These are phyloP conservation scores for Agaricus bisporus DNA, from an alignment of 768 basidiomycete species.

Conservation along the genomic window DNA sequence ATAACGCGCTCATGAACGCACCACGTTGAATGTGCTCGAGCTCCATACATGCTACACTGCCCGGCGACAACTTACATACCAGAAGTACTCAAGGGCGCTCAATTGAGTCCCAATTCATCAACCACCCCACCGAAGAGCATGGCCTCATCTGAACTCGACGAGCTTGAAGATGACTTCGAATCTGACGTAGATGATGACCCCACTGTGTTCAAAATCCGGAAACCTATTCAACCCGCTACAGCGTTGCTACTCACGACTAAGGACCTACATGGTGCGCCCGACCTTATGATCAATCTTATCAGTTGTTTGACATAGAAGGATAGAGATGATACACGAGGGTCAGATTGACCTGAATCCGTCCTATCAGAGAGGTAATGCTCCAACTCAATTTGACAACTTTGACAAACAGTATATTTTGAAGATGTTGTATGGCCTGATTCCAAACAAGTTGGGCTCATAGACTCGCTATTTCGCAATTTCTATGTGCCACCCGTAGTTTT, in stretches of 20 bases:
- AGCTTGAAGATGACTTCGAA: conserved; percentile 41
- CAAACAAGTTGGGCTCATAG: conserved; percentile 69
- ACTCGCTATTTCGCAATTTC: conserved; percentile 73
- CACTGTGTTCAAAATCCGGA: conserved; percentile 36
- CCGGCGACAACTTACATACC: not conserved
- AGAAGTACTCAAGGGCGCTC: not conserved
- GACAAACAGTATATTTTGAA: conserved; percentile 19
- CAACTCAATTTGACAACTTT: not conserved
- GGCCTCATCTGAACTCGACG: conserved; percentile 33
- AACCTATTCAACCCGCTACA: conserved; percentile 33
- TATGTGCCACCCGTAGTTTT: conserved; percentile 80
- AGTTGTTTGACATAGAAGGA: not conserved
- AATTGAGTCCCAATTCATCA: not conserved
- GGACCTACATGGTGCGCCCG: conserved; percentile 39
- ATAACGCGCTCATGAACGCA: not conserved
- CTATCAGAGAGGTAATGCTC: conserved; percentile 9
- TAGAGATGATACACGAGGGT: conserved; percentile 64
- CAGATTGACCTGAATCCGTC: conserved; percentile 62
- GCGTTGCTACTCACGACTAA: conserved; percentile 36
- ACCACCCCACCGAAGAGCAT: conserved; percentile 2
- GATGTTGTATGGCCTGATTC: conserved; percentile 72
- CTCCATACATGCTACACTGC: not conserved
- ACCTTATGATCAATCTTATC: not conserved
- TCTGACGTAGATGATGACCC: conserved; percentile 34
- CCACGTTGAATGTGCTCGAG: not conserved